A percentile compares a stretch with the other conserved stretches of the same genome.
These are phyloP conservation scores for Scedosporium apiospermum DNA, from an alignment of 2,329 filamentous ascomycete species.

Conservation along the genomic window DNA sequence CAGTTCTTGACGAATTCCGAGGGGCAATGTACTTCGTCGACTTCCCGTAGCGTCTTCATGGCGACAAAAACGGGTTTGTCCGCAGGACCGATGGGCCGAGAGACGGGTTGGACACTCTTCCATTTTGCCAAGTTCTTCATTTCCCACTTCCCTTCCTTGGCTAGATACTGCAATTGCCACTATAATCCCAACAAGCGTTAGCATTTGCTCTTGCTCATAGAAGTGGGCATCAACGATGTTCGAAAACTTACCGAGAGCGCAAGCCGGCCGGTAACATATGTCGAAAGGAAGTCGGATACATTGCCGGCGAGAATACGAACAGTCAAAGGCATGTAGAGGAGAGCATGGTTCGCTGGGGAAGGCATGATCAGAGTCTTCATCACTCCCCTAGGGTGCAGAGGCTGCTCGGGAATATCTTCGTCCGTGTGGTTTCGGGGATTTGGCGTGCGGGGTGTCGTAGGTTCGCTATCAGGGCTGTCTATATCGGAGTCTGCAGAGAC, in stretches of 20 bases:
- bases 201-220: too few relatives aligned
- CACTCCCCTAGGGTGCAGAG: conserved; percentile 37
- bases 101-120: conserved; percentile 71
- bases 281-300: conserved; percentile 71
- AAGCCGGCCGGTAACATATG: conserved; percentile 61
- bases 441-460: conserved; percentile 5
- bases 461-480: conserved; percentile 2
- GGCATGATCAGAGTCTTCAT: conserved; percentile 65
- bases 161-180: conserved; percentile 87
- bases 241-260: conserved; percentile 5
- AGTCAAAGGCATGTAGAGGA: conserved; percentile 70
- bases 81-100: conserved; percentile 55
- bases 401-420: conserved; percentile 36
- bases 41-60: conserved; percentile 87
- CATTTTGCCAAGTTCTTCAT: conserved; percentile 94
- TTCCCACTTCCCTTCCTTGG: conserved; percentile 91
- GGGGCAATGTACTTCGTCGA: conserved; percentile 75
- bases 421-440: not conserved
- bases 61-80: conserved; percentile 61
- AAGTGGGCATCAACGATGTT: not conserved
- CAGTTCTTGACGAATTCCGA: conserved; percentile 59
- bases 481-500: not conserved
- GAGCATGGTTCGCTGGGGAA: conserved; percentile 68
- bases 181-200: conserved; percentile 41
- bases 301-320: conserved; percentile 71